Percentiles rank a stretch among this genome's conserved stretches.
Evolutionary conservation across 2,329 filamentous ascomycete genomes (phyloP).

Genomic region (Cyphellophora europaea): DNA sequence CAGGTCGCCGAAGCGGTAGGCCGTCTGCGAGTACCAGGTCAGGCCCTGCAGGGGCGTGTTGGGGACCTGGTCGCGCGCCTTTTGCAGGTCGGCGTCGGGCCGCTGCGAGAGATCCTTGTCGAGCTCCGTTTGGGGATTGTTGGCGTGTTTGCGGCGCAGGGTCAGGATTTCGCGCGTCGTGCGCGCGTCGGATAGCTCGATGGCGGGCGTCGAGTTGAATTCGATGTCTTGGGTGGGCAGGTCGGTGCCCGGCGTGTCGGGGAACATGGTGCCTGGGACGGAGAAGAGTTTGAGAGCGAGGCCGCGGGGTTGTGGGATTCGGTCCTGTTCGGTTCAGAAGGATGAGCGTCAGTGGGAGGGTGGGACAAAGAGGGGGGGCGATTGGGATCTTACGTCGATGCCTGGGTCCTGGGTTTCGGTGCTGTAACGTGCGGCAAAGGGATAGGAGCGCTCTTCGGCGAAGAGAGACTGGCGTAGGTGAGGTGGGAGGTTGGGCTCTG

Average conservation of each 20-base stretch:
- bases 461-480: no score
- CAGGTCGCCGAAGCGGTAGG: slow-evolving; percentile 39
- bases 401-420: no score
- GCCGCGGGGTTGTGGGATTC: slow-evolving; percentile 35
- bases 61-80: slow-evolving; percentile 28
- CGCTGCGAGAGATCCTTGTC: slow-evolving; percentile 32
- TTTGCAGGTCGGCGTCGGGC: slow-evolving; percentile 30
- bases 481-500: no score
- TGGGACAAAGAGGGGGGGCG: no score
- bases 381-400: no score
- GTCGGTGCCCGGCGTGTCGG: slow-evolving; percentile 27
- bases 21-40: slow-evolving; percentile 36
- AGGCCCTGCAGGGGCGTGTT: slow-evolving; percentile 32
- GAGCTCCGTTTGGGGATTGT: slow-evolving; percentile 28
- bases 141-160: slow-evolving; percentile 30
- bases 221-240: slow-evolving; percentile 32
- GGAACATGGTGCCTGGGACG: slow-evolving; percentile 34
- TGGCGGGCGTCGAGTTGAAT: slow-evolving; percentile 39
- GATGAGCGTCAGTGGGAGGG: no score
- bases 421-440: no score
- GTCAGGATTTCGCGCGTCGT: slow-evolving; percentile 36
- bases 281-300: slow-evolving; percentile 43
- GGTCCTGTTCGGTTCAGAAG: slow-evolving; percentile 21
- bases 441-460: no score
- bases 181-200: slow-evolving; percentile 38